These are phyloP conservation scores for Cystofilobasidium bisporidii DNA, from an alignment of 768 basidiomycete species.

Conservation along the genomic window DNA sequence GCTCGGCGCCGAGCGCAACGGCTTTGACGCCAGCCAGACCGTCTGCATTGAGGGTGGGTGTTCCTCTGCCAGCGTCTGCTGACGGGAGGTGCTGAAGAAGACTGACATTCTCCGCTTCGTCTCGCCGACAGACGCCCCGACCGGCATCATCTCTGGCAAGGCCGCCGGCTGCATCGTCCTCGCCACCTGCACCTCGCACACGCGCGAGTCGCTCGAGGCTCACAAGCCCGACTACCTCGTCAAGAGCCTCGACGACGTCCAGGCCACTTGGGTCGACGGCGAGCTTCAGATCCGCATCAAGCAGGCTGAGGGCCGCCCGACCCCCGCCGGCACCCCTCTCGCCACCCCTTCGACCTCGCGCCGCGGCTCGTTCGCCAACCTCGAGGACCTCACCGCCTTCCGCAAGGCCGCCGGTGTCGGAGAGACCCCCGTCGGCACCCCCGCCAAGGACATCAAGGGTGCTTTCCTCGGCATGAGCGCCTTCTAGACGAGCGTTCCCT, in stretches of 20 bases:
- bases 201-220: slow-evolving; percentile 43
- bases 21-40: slow-evolving; percentile 54
- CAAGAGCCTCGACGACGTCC: slow-evolving; percentile 39
- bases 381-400: slow-evolving; percentile 31
- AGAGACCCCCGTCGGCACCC: slow-evolving; percentile 1
- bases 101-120: not conserved
- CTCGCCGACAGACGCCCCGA: slow-evolving; percentile 64
- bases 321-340: slow-evolving; percentile 39
- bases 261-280: slow-evolving; percentile 36
- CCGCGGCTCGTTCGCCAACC: slow-evolving; percentile 28
- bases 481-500: not conserved
- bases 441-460: not conserved
- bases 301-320: slow-evolving; percentile 38
- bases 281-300: slow-evolving; percentile 37
- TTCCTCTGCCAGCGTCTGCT: not conserved
- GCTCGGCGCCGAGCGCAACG: slow-evolving; percentile 57
- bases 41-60: slow-evolving; percentile 30
- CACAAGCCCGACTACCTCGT: slow-evolving; percentile 42
- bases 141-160: slow-evolving; percentile 64
- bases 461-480: not conserved
- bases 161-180: slow-evolving; percentile 67
- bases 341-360: slow-evolving; percentile 38
- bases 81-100: no score
- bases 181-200: slow-evolving; percentile 74
- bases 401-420: slow-evolving; percentile 28